Percentiles rank a stretch among this genome's conserved stretches.
These are phyloP conservation scores for Fusarium verticillioides DNA, from an alignment of 2,329 filamentous ascomycete species.

Conservation along the genomic window DNA sequence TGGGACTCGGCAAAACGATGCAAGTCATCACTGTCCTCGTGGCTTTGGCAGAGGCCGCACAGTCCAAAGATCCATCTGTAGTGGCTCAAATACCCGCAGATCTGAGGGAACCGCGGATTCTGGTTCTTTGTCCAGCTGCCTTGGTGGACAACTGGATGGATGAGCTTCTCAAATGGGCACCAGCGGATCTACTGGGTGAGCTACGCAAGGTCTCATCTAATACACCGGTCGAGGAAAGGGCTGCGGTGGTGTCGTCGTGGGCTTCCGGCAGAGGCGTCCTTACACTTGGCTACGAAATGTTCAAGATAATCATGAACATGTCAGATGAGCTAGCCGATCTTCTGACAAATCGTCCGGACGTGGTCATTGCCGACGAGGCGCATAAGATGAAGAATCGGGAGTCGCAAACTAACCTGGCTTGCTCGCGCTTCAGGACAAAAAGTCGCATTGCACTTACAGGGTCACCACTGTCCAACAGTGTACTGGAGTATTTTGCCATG, in stretches of 20 bases:
- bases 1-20: constrained; percentile 95
- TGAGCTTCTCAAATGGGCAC: constrained; percentile 78
- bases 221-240: constrained; percentile 51
- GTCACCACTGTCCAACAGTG: constrained; percentile 85
- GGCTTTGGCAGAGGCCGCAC: constrained; percentile 74
- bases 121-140: constrained; percentile 80
- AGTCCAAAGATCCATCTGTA: constrained; percentile 67
- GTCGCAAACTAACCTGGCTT: constrained; percentile 63
- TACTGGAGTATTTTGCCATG: constrained; percentile 87
- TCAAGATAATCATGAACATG: constrained; percentile 56
- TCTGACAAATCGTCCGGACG: constrained; percentile 70
- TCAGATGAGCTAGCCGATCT: constrained; percentile 53
- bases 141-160: constrained; percentile 86
- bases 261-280: constrained; percentile 73
- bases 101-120: constrained; percentile 70
- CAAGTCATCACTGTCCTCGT: constrained; percentile 87
- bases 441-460: constrained; percentile 87
- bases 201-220: constrained; percentile 65
- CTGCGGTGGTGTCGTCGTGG: constrained; percentile 67
- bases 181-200: constrained; percentile 63
- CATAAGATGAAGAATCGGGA: constrained; percentile 78
- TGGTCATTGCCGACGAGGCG: constrained; percentile 88
- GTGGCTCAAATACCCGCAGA: constrained; percentile 73
- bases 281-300: constrained; percentile 79
- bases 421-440: constrained; percentile 70